These are phyloP conservation scores for Boletus pseudopeckii DNA, from an alignment of 768 basidiomycete species.

Conservation along the genomic window DNA sequence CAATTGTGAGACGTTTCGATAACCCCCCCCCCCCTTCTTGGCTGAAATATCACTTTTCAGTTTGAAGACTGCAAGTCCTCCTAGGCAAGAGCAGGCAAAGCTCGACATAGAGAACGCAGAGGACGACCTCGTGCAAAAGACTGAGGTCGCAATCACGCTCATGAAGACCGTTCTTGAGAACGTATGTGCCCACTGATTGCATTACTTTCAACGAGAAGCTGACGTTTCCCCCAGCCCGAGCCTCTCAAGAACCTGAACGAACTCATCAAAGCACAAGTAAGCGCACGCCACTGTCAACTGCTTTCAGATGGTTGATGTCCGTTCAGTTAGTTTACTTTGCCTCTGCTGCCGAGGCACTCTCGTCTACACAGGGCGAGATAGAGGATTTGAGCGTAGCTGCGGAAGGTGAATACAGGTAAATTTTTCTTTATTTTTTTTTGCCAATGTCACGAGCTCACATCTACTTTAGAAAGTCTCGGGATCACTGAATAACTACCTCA, in stretches of 20 bases:
- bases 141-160: constrained; percentile 92
- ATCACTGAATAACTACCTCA: constrained; percentile 55
- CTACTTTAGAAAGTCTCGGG: constrained; percentile 71
- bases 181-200: constrained; percentile 45
- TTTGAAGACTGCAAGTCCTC: constrained; percentile 70
- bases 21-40: neutral
- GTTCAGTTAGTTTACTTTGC: constrained; percentile 67
- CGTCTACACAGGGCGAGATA: constrained; percentile 83
- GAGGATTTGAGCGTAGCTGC: constrained; percentile 91
- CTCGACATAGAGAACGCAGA: constrained; percentile 92
- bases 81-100: constrained; percentile 86
- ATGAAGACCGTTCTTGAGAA: constrained; percentile 99
- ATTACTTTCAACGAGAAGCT: neutral
- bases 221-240: constrained; percentile 67
- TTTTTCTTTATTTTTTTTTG: neutral
- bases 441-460: constrained; percentile 3
- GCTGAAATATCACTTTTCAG: constrained; percentile 38
- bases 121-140: constrained; percentile 96
- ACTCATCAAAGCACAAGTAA: constrained; percentile 84
- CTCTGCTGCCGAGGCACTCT: constrained; percentile 74
- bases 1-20: constrained; percentile 55
- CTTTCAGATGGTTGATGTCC: constrained; percentile 4
- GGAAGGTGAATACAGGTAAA: constrained; percentile 89
- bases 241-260: constrained; percentile 92
- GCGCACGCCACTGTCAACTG: constrained; percentile 3